Evolutionary conservation across 2,329 filamentous ascomycete genomes (phyloP), one percentile per base, ranked within the genome.

Genomic region (Cyphellophora europaea): DNA sequence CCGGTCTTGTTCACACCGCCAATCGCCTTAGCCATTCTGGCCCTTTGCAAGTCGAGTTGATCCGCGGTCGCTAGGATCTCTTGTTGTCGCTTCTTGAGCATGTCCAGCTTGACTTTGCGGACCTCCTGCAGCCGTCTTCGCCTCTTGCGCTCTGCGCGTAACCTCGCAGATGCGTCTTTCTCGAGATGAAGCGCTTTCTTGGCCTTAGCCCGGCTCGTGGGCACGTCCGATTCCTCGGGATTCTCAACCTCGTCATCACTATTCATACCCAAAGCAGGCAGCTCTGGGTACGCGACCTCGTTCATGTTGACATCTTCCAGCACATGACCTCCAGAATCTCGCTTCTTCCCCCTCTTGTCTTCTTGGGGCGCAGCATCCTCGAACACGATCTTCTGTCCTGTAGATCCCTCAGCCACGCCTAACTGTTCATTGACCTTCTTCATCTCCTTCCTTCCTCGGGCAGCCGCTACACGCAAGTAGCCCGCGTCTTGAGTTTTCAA

Each of bases 401-500:
- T 41, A 29, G 54, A 37, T 5, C 28, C 51, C 12, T 13, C 27
- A 27, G 18, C 31, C 15, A 32, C 30, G 13, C 50, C 58, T 28
- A 48, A 36, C 37, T 46, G 40, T 18, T 62, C 52, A 37, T 62
- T 55, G 38, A 70, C 39, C 32, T 54, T 49, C 27, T 44, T 42
- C 31, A 65, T 53, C 28, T 67, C 63, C 35, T 55, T 52, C 48
- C 58, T 75, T 63, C 44, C 67, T 69, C 63, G 53, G 65, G 63
- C 57, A 74, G 71, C 53, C 71, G 73, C 66, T 10, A 71, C 76
- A 47, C 72, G 58, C 32, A 79, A 55, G 47, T 79, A 79, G 5
- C 71, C 74, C 8, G 64, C 66, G 58, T 79, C 76, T 56, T 79
- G 76, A 18, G 74, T 79, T 62, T 79, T 79, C 42, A 79, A 61